Conservation (phyloP, 2,329 filamentous ascomycete genomes). For the Plectosphaerella cucumerina region DNA sequence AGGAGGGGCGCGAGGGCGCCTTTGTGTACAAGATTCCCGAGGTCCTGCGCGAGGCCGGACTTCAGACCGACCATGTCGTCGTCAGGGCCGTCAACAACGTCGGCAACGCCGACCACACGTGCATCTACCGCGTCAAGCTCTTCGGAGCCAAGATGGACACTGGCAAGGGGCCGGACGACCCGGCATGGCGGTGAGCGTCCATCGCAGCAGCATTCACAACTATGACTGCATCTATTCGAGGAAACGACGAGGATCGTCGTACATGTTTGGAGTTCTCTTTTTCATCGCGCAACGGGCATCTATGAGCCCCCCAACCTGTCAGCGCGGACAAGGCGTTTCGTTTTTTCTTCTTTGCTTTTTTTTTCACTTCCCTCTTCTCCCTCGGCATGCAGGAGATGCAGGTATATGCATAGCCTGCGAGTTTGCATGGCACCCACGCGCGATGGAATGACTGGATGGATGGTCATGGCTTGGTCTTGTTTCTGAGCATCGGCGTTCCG, state of each 20-base stretch:
- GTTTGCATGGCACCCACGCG: background rate
- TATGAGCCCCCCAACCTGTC: background rate
- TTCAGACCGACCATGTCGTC: conserved; percentile 47
- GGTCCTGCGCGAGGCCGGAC: conserved; percentile 42
- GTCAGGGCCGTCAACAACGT: conserved; percentile 56
- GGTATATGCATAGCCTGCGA: background rate
- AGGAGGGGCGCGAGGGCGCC: conserved; percentile 34
- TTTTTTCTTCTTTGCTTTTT: conserved; percentile 1
- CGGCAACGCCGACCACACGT: conserved; percentile 55
- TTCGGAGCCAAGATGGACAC: conserved; percentile 39
- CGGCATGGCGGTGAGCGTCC: too few species aligned
- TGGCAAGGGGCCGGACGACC: background rate
- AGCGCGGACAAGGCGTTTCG: background rate
- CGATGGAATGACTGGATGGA: background rate
- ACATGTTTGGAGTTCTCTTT: background rate
- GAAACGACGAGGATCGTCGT: background rate
- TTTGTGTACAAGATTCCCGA: conserved; percentile 51
- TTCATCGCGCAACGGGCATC: background rate
- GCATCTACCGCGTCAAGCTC: conserved; percentile 60
- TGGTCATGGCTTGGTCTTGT: background rate
- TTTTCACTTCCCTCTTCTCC: background rate
- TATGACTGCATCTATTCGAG: background rate
- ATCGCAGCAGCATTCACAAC: background rate
- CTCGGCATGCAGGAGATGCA: background rate
- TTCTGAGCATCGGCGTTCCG: conserved; percentile 9